These are phyloP conservation scores for Penicillium verrucosum DNA, from an alignment of 2,329 filamentous ascomycete genomes.

Conservation along the genomic window DNA sequence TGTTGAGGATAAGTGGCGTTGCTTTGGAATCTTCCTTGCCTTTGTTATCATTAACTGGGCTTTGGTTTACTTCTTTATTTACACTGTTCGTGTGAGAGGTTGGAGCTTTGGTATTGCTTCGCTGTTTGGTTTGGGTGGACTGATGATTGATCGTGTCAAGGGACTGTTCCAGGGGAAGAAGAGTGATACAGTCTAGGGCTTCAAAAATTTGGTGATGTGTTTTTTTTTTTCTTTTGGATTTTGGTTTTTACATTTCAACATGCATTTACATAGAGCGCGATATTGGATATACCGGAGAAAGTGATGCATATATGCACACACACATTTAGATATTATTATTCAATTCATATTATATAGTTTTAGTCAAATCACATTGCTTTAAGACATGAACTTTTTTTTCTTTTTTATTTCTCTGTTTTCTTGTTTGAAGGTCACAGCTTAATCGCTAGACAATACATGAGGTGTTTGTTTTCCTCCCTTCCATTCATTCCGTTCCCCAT, in stretches of 20 bases:
- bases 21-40: conserved; percentile 69
- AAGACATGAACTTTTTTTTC: not conserved
- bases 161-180: conserved; percentile 25
- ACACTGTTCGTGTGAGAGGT: conserved; percentile 65
- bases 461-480: not conserved
- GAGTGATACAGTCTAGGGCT: conserved; percentile 12
- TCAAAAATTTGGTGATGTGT: not conserved
- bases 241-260: not conserved
- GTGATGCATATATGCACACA: not conserved
- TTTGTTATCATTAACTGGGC: conserved; percentile 70
- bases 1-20: conserved; percentile 63
- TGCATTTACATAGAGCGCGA: conserved; percentile 24
- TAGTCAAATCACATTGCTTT: not conserved
- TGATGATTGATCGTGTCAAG: conserved; percentile 35
- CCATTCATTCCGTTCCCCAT: not conserved
- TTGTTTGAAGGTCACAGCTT: not conserved
- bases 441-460: not conserved
- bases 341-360: not conserved
- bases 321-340: not conserved
- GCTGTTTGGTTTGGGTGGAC: conserved; percentile 52
- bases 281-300: not conserved
- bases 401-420: not conserved
- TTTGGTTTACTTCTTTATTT: conserved; percentile 74
- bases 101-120: conserved; percentile 68
- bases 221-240: not conserved